These are phyloP conservation scores for Phtheirospermum japonicum DNA, from an alignment of 257 asterid genomes.

Conservation along the genomic window DNA sequence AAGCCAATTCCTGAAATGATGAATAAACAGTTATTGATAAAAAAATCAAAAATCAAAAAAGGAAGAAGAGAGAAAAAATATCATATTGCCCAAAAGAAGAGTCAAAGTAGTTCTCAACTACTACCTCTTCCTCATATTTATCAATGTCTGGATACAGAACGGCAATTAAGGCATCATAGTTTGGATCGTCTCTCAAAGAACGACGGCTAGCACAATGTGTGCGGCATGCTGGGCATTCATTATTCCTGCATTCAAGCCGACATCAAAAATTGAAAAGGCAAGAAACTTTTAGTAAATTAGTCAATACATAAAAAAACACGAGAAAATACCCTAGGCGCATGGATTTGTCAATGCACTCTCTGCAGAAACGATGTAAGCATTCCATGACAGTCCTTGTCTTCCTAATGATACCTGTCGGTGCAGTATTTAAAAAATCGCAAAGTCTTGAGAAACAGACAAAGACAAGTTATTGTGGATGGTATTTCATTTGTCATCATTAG, in stretches of 20 bases:
- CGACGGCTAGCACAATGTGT: conserved; percentile 99
- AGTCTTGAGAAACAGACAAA: conserved; percentile 15
- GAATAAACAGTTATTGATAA: conserved; percentile 28
- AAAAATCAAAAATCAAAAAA: conserved; percentile 20
- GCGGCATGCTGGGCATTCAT: conserved; percentile 99
- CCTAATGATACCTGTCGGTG: conserved; percentile 76
- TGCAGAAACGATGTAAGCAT: conserved; percentile 97
- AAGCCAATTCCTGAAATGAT: conserved; percentile 74
- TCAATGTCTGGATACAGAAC: conserved; percentile 90
- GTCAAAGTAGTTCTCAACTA: conserved; percentile 27
- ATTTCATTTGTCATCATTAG: conserved; percentile 17
- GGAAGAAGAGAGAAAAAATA: neutral
- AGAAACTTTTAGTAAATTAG: conserved; percentile 15
- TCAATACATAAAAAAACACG: conserved; percentile 26
- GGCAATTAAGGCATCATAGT: conserved; percentile 89
- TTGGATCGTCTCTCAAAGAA: conserved; percentile 97
- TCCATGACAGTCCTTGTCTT: conserved; percentile 99
- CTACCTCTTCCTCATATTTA: conserved; percentile 94
- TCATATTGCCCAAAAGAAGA: conserved; percentile 24
- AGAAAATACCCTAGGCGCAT: conserved; percentile 89
- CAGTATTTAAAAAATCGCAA: conserved; percentile 27
- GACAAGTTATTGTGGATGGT: conserved; percentile 9
- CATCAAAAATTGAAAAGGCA: conserved; percentile 19
- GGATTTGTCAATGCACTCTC: conserved; percentile 99
- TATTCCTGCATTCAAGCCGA: conserved; percentile 60